phyloP scores from a whole-genome alignment of 140 eudicot species.

The Oenanthe javanica region DNA sequence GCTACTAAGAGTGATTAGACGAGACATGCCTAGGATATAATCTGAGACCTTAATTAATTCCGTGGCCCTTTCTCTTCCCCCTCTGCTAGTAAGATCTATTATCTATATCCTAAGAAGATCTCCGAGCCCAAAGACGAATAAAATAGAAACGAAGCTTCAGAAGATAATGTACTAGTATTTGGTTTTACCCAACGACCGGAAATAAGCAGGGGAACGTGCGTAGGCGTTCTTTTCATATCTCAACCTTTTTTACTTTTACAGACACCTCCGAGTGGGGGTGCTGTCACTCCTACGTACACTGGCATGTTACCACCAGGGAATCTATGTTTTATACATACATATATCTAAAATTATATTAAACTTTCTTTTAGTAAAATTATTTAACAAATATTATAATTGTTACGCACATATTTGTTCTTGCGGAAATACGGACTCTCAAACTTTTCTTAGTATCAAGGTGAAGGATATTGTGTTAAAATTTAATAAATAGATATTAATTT shows the following conservation, averaged over 20 bases:
- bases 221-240: not conserved
- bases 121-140: too few species aligned
- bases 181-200: not conserved
- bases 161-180: too few species aligned
- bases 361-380: too few species aligned
- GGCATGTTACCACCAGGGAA: not conserved
- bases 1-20: not conserved
- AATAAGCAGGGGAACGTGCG: constrained; percentile 2
- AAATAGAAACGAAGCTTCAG: too few species aligned
- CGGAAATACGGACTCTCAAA: too few species aligned
- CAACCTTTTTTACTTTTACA: not conserved
- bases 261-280: not conserved
- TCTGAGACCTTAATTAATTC: not conserved
- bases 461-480: too few species aligned
- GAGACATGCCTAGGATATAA: not conserved
- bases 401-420: too few species aligned
- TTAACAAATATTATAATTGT: too few species aligned
- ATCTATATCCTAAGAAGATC: not conserved
- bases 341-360: too few species aligned
- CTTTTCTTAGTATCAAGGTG: too few species aligned
- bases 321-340: not conserved
- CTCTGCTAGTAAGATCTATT: not conserved
- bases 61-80: not conserved
- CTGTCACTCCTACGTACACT: not conserved
- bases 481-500: too few species aligned